phyloP scores from a whole-genome alignment of 75 land plant genomes.

The Pseudotsuga menziesii region DNA sequence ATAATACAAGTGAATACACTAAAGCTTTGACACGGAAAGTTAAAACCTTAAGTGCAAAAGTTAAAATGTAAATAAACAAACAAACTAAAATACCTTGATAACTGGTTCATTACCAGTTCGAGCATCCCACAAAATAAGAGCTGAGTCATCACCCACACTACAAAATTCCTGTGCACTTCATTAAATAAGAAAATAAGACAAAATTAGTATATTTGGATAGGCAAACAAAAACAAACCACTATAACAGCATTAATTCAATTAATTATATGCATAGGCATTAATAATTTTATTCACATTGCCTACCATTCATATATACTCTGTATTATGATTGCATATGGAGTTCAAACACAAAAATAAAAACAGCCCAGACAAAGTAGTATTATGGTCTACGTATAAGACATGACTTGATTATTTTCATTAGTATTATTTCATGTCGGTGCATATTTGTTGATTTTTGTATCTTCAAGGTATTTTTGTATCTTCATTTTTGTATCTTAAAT shows the following conservation, averaged over 20 bases:
- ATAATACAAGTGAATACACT: too few relatives aligned
- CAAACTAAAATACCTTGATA: slow-evolving; percentile 49
- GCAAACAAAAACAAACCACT: not conserved
- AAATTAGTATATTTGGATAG: not conserved
- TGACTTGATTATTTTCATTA: not conserved
- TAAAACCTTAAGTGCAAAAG: too few relatives aligned
- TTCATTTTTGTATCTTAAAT: too few relatives aligned
- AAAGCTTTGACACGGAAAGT: too few relatives aligned
- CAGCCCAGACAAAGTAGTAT: not conserved
- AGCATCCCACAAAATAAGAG: slow-evolving; percentile 96
- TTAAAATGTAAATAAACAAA: too few relatives aligned
- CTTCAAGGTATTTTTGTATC: too few relatives aligned
- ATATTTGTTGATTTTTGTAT: not conserved
- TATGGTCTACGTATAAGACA: not conserved
- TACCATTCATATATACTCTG: not conserved
- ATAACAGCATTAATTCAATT: slow-evolving; percentile 5
- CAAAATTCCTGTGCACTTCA: slow-evolving; percentile 91
- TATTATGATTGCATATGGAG: not conserved
- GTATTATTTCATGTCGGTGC: not conserved
- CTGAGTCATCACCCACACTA: slow-evolving; percentile 97
- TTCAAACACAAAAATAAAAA: not conserved
- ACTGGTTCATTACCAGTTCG: slow-evolving; percentile 67
- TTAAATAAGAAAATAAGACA: slow-evolving; percentile 3
- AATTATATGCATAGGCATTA: not conserved
- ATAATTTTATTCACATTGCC: not conserved